phyloP scores from a whole-genome alignment of 345 rosid genomes.

The Eutrema yunnanense region DNA sequence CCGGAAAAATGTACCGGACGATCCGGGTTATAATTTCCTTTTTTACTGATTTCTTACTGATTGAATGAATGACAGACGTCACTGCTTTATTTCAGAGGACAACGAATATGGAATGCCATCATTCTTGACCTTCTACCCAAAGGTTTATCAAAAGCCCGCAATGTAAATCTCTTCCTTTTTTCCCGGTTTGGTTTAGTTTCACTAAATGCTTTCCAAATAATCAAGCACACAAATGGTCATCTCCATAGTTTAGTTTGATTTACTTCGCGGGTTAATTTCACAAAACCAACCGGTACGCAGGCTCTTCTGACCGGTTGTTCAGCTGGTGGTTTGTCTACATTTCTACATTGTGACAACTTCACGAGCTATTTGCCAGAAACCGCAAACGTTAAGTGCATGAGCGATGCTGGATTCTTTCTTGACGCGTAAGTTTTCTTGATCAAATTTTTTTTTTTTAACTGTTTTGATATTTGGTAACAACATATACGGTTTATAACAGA shows the following conservation, averaged over 20 bases:
- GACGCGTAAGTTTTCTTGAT: constrained; percentile 53
- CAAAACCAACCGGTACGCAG: constrained; percentile 25
- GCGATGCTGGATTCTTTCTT: constrained; percentile 92
- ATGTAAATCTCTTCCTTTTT: constrained; percentile 37
- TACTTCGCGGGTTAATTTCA: neutral
- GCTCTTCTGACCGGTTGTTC: constrained; percentile 99
- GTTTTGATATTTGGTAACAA: neutral
- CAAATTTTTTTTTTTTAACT: neutral
- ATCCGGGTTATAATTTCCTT: neutral
- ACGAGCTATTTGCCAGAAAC: constrained; percentile 47
- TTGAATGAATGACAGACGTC: constrained; percentile 53
- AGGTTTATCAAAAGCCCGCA: constrained; percentile 60
- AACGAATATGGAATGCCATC: constrained; percentile 80
- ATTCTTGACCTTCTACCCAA: constrained; percentile 77
- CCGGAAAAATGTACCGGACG: constrained; percentile 2
- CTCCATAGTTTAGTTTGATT: neutral
- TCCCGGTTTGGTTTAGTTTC: constrained; percentile 14
- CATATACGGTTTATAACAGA: constrained; percentile 30
- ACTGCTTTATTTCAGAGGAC: constrained; percentile 85
- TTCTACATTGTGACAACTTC: constrained; percentile 74
- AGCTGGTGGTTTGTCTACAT: constrained; percentile 87
- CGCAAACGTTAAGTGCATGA: constrained; percentile 81
- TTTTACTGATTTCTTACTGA: neutral
- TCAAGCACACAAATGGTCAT: neutral
- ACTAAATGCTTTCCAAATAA: neutral